Evolutionary conservation across 495 filamentous ascomycete species (phyloP).

Genomic region (Sabuloglossum arenarium): DNA sequence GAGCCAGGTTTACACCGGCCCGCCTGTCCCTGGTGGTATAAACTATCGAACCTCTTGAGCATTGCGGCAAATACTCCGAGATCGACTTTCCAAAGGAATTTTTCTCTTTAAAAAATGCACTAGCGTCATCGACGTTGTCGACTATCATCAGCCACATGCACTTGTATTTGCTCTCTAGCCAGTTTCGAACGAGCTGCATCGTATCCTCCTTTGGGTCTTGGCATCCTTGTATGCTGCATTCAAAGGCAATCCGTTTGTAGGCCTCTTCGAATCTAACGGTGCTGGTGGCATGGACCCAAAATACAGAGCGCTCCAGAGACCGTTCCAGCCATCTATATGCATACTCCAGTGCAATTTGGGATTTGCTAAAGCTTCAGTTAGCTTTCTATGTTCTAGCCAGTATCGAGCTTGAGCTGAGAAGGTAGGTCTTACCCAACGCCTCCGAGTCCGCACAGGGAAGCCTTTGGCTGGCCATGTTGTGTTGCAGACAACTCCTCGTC

Average conservation of each 20-base stretch:
- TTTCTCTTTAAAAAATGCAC: background rate
- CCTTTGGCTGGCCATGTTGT: slow-evolving; percentile 5
- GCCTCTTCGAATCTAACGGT: slow-evolving; percentile 20
- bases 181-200: slow-evolving; percentile 2
- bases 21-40: slow-evolving; percentile 9
- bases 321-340: slow-evolving; percentile 17
- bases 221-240: background rate
- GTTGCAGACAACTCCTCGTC: slow-evolving; percentile 8
- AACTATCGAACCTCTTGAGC: slow-evolving; percentile 7
- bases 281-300: slow-evolving; percentile 26
- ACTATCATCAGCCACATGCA: slow-evolving; percentile 5
- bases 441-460: slow-evolving; percentile 23
- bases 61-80: slow-evolving; percentile 7
- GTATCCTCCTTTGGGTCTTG: slow-evolving; percentile 12
- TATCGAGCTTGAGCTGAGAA: background rate
- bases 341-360: slow-evolving; percentile 30
- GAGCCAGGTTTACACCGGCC: background rate
- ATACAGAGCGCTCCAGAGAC: slow-evolving; percentile 18
- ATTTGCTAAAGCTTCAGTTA: slow-evolving; percentile 20
- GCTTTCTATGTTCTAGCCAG: background rate
- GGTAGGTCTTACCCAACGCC: slow-evolving; percentile 23
- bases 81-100: background rate
- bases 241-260: slow-evolving; percentile 22
- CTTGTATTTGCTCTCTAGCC: background rate
- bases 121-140: slow-evolving; percentile 7